These are phyloP conservation scores for Lyophyllum atratum DNA, from an alignment of 768 basidiomycete genomes.

Conservation along the genomic window DNA sequence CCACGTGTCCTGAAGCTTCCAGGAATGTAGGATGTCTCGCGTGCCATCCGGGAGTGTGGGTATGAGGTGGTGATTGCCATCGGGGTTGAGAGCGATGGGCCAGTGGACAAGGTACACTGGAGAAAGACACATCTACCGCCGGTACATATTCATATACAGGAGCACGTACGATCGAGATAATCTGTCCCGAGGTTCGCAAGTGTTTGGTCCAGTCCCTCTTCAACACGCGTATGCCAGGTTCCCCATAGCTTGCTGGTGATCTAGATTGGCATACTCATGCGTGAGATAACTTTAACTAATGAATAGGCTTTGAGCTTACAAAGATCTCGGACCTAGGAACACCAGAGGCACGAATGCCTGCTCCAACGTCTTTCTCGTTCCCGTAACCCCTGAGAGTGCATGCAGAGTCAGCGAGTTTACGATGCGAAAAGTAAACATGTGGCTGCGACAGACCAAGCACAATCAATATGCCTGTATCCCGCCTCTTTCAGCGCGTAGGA, in stretches of 20 bases:
- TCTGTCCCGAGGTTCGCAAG: slow-evolving; percentile 79
- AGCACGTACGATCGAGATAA: slow-evolving; percentile 71
- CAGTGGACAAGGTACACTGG: slow-evolving; percentile 75
- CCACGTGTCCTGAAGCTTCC: slow-evolving; percentile 78
- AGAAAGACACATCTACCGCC: slow-evolving; percentile 12
- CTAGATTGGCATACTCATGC: slow-evolving; percentile 30
- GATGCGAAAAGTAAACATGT: slow-evolving; percentile 2
- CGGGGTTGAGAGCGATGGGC: slow-evolving; percentile 76
- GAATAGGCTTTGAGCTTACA: slow-evolving; percentile 27
- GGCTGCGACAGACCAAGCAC: slow-evolving; percentile 43
- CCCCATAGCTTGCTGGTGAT: slow-evolving; percentile 75
- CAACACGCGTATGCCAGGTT: slow-evolving; percentile 70
- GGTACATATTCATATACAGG: slow-evolving; percentile 15
- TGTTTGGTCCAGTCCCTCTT: slow-evolving; percentile 73
- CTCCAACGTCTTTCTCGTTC: slow-evolving; percentile 84
- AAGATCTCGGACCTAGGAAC: slow-evolving; percentile 70
- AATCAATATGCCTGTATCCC: slow-evolving; percentile 80
- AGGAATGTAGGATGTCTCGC: slow-evolving; percentile 67
- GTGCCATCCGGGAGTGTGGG: slow-evolving; percentile 62
- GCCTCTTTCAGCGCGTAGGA: slow-evolving; percentile 67
- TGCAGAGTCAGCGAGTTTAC: not conserved
- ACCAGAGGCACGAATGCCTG: slow-evolving; percentile 76
- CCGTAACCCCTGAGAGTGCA: slow-evolving; percentile 51
- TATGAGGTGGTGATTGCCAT: slow-evolving; percentile 61
- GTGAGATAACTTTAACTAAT: not conserved